Evolutionary conservation across 805 yeast genomes (phyloP), one percentile per base, ranked within the genome.

Genomic region (Metschnikowia similis): DNA sequence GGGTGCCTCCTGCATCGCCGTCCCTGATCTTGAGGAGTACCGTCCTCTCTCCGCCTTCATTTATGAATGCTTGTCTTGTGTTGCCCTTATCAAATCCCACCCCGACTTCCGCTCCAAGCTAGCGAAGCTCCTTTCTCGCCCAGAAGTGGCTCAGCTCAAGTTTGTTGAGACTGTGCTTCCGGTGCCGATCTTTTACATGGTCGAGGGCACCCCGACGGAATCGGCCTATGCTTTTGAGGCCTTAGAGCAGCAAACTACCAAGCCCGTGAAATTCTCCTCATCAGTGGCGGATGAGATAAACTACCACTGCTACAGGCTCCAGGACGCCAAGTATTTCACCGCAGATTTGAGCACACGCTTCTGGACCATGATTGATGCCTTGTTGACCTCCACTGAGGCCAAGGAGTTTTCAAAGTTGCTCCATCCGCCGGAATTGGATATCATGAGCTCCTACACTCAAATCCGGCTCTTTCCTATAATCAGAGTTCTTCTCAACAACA

Each of bases 221-320:
- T 67, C 71, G 32, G 52, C 58, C 1, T 84, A 86, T 85, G 78
- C 85, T 0, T 55, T 70, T 48, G 65, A 67, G 50, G 35, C 48
- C 36, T 35, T 60, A 42, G 47, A 32, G 41, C 16, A 44, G 13
- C 43, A 35, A 41, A 47, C 11, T 26, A 48, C 38, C 11, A 13
- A 40, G 9, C 21, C 34, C 8, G 35, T 41, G 16, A 34, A 35
- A 10, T 35, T 57, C 9, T 32, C 53, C 27, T 52, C 38, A 8
- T 52, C 46, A 21, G 61, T 82, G 1, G 55, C 77, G 6, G 86
- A 83, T 56, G 91, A 86, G 58, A 79, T 77, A 51, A 75, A 72
- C 43, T 56, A 66, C 2, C 83, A 84, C 58, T 67, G 80, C 17
- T 71, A 76, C 48, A 66, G 71, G 37, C 72, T 84, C 42, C 89